Conservation (phyloP, 352 stramenopile species). For the Globisporangium solare region DNA sequence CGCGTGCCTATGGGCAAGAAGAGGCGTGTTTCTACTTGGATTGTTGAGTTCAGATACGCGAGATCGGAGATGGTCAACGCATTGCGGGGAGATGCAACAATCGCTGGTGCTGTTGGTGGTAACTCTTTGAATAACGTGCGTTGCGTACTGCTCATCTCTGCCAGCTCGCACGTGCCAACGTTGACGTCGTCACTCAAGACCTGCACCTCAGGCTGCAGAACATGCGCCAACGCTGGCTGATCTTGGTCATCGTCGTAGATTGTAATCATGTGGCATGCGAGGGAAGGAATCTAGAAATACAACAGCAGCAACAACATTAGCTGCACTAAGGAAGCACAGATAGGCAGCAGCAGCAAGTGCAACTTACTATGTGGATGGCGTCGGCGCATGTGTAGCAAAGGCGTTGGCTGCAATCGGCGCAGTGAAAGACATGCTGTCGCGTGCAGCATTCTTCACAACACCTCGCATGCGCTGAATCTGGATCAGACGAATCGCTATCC, state of each 20-base stretch:
- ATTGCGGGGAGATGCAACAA: not conserved
- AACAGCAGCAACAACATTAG: not conserved
- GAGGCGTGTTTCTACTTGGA: slow-evolving; percentile 24
- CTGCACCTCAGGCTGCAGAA: no score
- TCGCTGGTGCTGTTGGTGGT: slow-evolving; percentile 11
- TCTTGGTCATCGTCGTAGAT: not conserved
- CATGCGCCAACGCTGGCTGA: not conserved
- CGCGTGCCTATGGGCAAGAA: slow-evolving; percentile 29
- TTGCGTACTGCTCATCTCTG: no score
- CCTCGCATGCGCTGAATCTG: not conserved
- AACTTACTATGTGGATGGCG: slow-evolving; percentile 72
- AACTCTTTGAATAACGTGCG: not conserved
- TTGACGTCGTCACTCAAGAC: no score
- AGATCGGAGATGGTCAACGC: not conserved
- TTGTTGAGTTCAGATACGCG: slow-evolving; percentile 11
- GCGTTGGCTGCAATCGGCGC: slow-evolving; percentile 36
- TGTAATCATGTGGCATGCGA: slow-evolving; percentile 33
- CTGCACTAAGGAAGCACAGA: not conserved
- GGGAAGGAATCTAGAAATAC: slow-evolving; percentile 33
- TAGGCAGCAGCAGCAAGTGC: no score
- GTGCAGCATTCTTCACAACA: slow-evolving; percentile 56
- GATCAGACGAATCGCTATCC: not conserved
- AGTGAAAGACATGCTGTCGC: slow-evolving; percentile 23
- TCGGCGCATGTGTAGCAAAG: slow-evolving; percentile 65
- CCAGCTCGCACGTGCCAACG: no score